Base-by-base conservation (phyloP, 2,329 filamentous ascomycete genomes). In the Alternaria novae-zelandiae region DNA sequence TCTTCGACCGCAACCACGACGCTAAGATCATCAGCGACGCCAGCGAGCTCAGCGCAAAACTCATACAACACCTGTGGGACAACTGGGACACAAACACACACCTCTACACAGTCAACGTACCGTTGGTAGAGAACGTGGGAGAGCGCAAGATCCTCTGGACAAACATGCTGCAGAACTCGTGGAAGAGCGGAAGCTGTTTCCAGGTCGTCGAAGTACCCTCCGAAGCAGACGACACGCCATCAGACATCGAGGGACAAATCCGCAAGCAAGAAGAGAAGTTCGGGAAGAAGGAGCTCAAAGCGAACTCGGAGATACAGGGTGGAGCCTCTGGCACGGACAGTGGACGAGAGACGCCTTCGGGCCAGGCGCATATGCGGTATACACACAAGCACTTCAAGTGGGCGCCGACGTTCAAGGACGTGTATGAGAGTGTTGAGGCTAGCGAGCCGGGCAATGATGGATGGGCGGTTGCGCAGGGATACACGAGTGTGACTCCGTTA, bases 361-460 rank as follows among this genome's bases (percentile, higher is more conserved):
- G 64, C 0, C 70, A 68, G 30, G 74, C 74, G 11, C 78, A 82
- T 55, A 74, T 81, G 44, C 82, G 86, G 28, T 90, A 93, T 77
- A 86, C 84, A 59, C 93, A 97, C 80, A 93, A 92, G 78, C 92
- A 96, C 80, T 98, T 97, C 85, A 96, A 95, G 81, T 98, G 96
- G 96, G 89, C 92, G 51, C 96, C 95, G 3, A 88, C 88, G 67
- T 96, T 98, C 80, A 86, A 88, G 32, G 94, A 97, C 79, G 93
- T 98, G 3, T 93, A 93, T 79, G 88, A 91, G 76, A 94, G 91
- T 70, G 94, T 97, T n/a, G 89, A 94, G 70, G 87, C 91, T 68
- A 89, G 90, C 43, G 84, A 85, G 30, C 91, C 92, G 5, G 94
- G 94, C 4, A 96, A 93, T 76, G 96, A 99, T 80, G 96, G 95